phyloP scores from a whole-genome alignment of 2,329 filamentous ascomycete species.

The Ceratocystiopsis minuta region DNA sequence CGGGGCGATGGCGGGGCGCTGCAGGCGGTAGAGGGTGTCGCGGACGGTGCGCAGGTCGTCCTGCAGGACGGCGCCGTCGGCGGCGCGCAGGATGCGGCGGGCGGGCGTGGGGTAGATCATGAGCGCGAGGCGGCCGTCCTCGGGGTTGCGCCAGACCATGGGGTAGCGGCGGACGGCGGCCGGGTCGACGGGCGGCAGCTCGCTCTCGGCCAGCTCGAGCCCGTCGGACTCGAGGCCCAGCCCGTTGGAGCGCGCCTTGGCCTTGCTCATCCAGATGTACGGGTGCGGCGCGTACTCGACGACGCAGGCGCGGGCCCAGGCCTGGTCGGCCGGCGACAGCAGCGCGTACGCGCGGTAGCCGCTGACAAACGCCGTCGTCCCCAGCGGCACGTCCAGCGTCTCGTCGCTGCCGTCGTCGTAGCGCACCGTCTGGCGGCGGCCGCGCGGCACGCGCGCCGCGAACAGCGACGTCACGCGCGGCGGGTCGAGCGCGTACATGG shows the following conservation, averaged over 20 bases:
- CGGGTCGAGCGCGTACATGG: conserved; percentile 57
- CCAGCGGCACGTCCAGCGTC: conserved; percentile 49
- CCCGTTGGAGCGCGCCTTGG: conserved; percentile 47
- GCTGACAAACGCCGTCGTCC: conserved; percentile 58
- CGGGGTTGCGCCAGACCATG: conserved; percentile 63
- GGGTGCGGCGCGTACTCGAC: conserved; percentile 64
- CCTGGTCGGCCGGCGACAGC: conserved; percentile 45
- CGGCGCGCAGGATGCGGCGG: conserved; percentile 48
- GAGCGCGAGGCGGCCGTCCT: conserved; percentile 49
- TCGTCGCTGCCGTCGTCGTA: conserved; percentile 59
- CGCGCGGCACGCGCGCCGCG: conserved; percentile 56
- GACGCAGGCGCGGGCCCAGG: conserved; percentile 44
- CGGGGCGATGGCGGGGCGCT: conserved; percentile 55
- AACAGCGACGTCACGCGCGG: conserved; percentile 55
- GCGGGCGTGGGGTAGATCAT: conserved; percentile 55
- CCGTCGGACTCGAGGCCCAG: conserved; percentile 43
- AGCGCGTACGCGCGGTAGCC: conserved; percentile 53
- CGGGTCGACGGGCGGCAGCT: conserved; percentile 46
- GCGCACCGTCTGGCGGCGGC: conserved; percentile 30
- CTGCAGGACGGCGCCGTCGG: conserved; percentile 36
- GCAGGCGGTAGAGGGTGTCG: conserved; percentile 48
- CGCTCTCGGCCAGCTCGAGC: conserved; percentile 34
- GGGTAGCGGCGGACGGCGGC: conserved; percentile 52
- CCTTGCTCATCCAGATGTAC: conserved; percentile 63
- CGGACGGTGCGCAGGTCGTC: conserved; percentile 49